Conservation (phyloP, 1,284 basidiomycete genomes). For the Mycosarcoma mackinlayi region DNA sequence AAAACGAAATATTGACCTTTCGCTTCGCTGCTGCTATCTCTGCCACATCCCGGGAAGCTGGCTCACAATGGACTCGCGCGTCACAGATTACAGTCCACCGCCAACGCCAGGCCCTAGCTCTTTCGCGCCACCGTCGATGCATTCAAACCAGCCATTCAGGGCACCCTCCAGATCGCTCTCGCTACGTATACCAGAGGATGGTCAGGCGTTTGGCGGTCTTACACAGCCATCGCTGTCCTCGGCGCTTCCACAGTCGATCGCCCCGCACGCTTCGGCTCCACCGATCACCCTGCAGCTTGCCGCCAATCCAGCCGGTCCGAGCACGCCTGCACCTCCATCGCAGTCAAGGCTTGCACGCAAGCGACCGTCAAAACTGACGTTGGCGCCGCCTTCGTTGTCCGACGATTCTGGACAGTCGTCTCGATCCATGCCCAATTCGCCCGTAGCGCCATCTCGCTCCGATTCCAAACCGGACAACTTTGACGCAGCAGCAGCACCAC, state of each 20-base stretch:
- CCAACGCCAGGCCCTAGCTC: constrained; percentile 46
- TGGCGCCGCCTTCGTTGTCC: constrained; percentile 27
- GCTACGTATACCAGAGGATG: constrained; percentile 40
- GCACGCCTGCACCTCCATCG: constrained; percentile 15
- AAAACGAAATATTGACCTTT: not conserved
- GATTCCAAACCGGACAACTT: constrained; percentile 18
- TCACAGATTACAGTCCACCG: constrained; percentile 32
- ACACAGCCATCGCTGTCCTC: constrained; percentile 23
- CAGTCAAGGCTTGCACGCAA: constrained; percentile 33
- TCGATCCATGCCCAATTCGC: constrained; percentile 52
- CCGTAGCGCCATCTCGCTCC: constrained; percentile 24
- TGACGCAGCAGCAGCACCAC: constrained; percentile 3
- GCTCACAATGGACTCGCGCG: constrained; percentile 14
- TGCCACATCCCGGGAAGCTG: too few relatives aligned
- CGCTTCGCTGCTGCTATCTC: too few relatives aligned
- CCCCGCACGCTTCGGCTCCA: constrained; percentile 10
- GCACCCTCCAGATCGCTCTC: constrained; percentile 29
- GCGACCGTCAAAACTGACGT: constrained; percentile 41
- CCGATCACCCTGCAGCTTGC: constrained; percentile 13
- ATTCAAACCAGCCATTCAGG: constrained; percentile 4
- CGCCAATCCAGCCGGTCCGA: constrained; percentile 11
- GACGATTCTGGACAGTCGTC: constrained; percentile 36
- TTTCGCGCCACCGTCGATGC: constrained; percentile 25
- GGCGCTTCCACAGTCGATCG: constrained; percentile 5
- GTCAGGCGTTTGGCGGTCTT: constrained; percentile 32